Evolutionary conservation across 2,329 filamentous ascomycete genomes (phyloP), one percentile per base, ranked within the genome.

Genomic region (Ceratocystis eucalypticola): DNA sequence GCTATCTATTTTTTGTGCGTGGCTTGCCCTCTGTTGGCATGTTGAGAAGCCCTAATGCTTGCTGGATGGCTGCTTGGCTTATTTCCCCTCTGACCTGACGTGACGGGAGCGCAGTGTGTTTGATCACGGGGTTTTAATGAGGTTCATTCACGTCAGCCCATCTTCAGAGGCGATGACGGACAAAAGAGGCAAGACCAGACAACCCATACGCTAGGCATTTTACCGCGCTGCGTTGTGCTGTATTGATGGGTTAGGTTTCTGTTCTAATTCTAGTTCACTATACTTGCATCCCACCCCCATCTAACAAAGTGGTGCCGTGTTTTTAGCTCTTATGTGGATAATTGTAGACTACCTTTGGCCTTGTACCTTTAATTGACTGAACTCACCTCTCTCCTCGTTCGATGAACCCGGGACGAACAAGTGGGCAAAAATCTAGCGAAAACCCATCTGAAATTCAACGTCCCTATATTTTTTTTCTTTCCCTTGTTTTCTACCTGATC

Each of bases 91-190:
- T 28, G 17, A 20, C 6, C 25, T 57, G 25, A 55, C 10, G 15
- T 15, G 12, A 12, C 25, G 28, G 15, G n/a, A 37, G 55, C 15
- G 15, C 55, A 33, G 25, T 20, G 28, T 37, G 37, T 37, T 37
- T 59, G 55, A 59, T 59, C 55, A 59, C 55, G 55, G 55, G 55
- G 55, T 59, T 59, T 59, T 59, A 59, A 59, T 20, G 25, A 59
- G 30, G 46, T 50, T 20, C n/a, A 8, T 37, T 20, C 28, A 33
- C n/a, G 55, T 59, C 55, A 59, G 55, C 15, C 55, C 55, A 59
- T 59, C 46, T 50, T 59, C 20, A 33, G 28, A 59, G 28, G 55
- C 25, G 28, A 59, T 37, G 33, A 59, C 55, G 7, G 7, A 25
- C 55, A 33, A 33, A 59, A 17, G 55, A 37, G 55, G 10, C 55